Conservation (phyloP, 2,329 filamentous ascomycete genomes). For the Domatiomyces catenatus region DNA sequence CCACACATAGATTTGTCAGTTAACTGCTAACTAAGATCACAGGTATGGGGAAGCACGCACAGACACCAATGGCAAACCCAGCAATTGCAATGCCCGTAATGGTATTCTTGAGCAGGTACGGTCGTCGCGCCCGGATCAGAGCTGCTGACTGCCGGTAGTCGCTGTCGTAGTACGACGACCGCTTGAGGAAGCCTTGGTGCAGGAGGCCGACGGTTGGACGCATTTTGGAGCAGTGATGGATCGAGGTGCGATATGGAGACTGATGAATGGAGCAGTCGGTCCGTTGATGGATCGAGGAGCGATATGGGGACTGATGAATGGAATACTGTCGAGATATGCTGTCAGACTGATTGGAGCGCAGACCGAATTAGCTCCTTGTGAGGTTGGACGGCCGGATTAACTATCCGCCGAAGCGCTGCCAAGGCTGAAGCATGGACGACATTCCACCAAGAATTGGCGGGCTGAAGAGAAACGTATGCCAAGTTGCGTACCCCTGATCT, state of each 20-base stretch:
- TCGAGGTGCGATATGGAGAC: background rate
- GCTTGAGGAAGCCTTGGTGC: slow-evolving; percentile 25
- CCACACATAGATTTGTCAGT: background rate
- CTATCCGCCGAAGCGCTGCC: no score
- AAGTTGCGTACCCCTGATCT: no score
- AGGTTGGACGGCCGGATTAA: no score
- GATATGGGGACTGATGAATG: no score
- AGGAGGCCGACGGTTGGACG: background rate
- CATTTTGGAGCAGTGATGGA: slow-evolving; percentile 1
- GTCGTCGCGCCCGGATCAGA: slow-evolving; percentile 77
- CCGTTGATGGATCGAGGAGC: no score
- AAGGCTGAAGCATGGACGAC: no score
- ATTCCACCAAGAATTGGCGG: no score
- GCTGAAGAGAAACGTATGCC: no score
- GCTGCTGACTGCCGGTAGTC: slow-evolving; percentile 73
- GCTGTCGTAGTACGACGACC: slow-evolving; percentile 81
- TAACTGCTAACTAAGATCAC: no score
- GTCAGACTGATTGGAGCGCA: no score
- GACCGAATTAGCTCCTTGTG: no score
- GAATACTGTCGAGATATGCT: no score
- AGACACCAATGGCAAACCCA: slow-evolving; percentile 66
- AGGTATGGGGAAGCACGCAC: slow-evolving; percentile 52
- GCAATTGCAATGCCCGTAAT: slow-evolving; percentile 63
- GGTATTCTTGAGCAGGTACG: slow-evolving; percentile 82
- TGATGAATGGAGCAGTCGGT: background rate